Evolutionary conservation across 108 stramenopile species (phyloP).

Genomic region (Nitzschia putrida): DNA sequence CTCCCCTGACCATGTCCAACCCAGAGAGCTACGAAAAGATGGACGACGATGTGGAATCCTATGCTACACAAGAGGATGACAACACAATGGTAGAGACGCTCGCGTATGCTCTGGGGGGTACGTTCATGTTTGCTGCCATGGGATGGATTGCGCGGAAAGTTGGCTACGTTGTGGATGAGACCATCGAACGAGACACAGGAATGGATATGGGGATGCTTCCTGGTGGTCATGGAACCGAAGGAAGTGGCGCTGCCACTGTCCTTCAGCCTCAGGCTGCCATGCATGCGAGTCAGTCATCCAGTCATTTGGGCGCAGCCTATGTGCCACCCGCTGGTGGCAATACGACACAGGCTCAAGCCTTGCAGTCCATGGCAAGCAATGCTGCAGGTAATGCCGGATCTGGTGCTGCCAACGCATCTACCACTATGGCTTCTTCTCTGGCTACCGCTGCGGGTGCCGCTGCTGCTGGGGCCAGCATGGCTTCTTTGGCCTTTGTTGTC

Average conservation of each 20-base stretch:
- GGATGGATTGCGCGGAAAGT: conserved; percentile 4
- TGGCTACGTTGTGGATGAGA: not conserved
- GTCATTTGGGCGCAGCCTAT: not conserved
- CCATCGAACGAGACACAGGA: not conserved
- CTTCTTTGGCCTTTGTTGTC: conserved; percentile 8
- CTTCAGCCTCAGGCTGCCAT: conserved; percentile 4
- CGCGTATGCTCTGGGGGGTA: conserved; percentile 1
- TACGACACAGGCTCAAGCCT: not conserved
- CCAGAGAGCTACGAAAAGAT: not conserved
- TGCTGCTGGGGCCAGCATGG: conserved; percentile 13
- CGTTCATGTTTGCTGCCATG: not conserved
- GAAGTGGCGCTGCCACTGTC: not conserved
- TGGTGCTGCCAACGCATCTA: conserved; percentile 7
- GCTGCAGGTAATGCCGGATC: conserved; percentile 6
- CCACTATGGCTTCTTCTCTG: not conserved
- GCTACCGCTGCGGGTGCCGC: conserved; percentile 13
- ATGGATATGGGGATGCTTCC: not conserved
- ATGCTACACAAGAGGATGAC: conserved; percentile 10
- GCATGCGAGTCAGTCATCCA: conserved; percentile 1
- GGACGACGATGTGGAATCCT: conserved; percentile 16
- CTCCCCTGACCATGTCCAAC: too few relatives aligned
- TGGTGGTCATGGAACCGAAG: not conserved
- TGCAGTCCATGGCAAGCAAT: conserved; percentile 19
- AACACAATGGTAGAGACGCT: not conserved
- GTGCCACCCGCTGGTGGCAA: not conserved